Base-by-base conservation (phyloP, 2,329 filamentous ascomycete species). In the Ophiobolus disseminans region DNA sequence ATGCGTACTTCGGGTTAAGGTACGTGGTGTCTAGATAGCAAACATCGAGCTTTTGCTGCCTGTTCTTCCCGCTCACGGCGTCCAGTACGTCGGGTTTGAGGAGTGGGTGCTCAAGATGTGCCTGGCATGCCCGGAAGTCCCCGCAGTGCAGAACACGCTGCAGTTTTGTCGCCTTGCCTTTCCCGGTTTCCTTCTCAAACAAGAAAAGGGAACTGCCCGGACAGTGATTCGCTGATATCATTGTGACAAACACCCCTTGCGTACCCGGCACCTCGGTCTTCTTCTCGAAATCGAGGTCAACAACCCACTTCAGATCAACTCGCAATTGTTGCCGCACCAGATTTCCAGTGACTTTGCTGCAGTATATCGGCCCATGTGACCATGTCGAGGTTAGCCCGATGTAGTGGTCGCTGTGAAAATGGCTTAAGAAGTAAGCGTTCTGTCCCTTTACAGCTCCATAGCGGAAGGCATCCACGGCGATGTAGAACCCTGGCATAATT, bases 1-100 rank as follows among this genome's bases (percentile, higher is more conserved):
- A 99, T 0, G 93, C 88, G 73, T 97, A 99, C 56, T 92, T 91
- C 0, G 94, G 94, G 56, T 94, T 96, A 9, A 99, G 82, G 69
- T 99, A 99, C 0, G 94, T 99, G 0, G 94, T 99, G 69, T 99
- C 94, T 7, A 99, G 84, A 69, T 99, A 99, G 76, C 94, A 97
- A 21, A 93, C 86, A 65, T 99, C 93, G 45, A 99, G 91, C 63
- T 87, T 90, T 68, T 97, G 94, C 65, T 94, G 88, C 49, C 80
- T 86, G 1, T 77, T 78, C 69, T 88, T 89, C 1, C 90, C 89
- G 0, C 85, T 86, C 7, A 89, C 76, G 2, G 81, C 77, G 62
- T 96, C 89, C 13, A 87, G 63, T 0, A 86, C 78, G 19, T 95
- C 85, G 0, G 94, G 91, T 56, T 85, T 86, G 3, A 99, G 78